Base-by-base conservation (phyloP, 768 basidiomycete species). In the Podaxis sp. region DNA sequence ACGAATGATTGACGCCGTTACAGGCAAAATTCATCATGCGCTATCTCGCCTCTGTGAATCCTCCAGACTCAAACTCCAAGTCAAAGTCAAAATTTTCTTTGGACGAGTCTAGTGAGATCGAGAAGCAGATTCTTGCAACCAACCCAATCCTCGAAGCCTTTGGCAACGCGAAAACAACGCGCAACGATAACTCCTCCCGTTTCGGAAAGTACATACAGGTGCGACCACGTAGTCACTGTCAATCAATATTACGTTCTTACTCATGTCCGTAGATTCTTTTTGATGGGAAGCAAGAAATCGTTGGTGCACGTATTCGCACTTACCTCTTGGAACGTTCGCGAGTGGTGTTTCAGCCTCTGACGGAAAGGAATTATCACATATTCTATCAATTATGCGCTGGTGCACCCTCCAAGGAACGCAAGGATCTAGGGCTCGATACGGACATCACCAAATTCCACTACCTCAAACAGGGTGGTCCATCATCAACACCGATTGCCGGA, bases 151-250 rank as follows among this genome's bases (percentile, higher is more conserved):
- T 99, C 66, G 97, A 99, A 76, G 93, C 97, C 0, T 99, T 99
- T 68, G 97, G 97, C 67, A 99, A 99, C 76, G 97, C 97, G 24
- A 99, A 99, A 78, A 99, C 97, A 36, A 98, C 97, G 15, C 86
- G 97, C 63, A 99, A 99, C 73, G 97, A 99, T 76, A 99, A 99
- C 74, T 97, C 95, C 7, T 99, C 97, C 22, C 88, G 97, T 62
- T 99, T 99, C 74, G 97, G 97, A 65, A 99, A 99, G 78, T 99
- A 99, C 77, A 98, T 99, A 66, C 96, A 99, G 85, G 97, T 95
- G 55, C 69, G 82, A 72, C 28, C 30, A 54, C 50, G 33, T 26
- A 6, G 22, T 38, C 24, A 44, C 58, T 62, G 53, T 33, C 30
- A 56, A 46, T 58, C 51, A 30, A 50, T 48, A 12, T 49, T 41